These are phyloP conservation scores for Leccinum disarticulatum DNA, from an alignment of 768 basidiomycete genomes.

Conservation along the genomic window DNA sequence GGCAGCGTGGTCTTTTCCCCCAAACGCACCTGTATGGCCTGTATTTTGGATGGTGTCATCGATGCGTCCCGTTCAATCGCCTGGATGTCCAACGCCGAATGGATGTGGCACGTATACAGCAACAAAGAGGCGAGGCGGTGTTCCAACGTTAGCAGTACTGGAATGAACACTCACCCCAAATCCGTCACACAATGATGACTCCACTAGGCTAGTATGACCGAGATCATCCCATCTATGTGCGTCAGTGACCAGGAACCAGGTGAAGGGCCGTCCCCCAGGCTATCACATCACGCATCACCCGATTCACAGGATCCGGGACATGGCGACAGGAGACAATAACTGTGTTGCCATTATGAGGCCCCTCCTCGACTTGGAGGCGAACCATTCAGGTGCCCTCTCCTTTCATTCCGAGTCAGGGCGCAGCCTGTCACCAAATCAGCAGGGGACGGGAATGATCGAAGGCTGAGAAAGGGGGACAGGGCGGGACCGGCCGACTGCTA, in stretches of 20 bases:
- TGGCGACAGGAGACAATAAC: neutral
- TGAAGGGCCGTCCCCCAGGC: neutral
- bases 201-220: neutral
- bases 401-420: neutral
- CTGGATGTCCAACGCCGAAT: neutral
- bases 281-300: slow-evolving; percentile 6
- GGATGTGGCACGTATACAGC: slow-evolving; percentile 6
- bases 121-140: neutral
- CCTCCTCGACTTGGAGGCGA: slow-evolving; percentile 3
- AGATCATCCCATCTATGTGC: slow-evolving; percentile 15
- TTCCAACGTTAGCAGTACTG: neutral
- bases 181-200: slow-evolving; percentile 13
- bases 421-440: neutral
- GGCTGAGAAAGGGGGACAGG: neutral
- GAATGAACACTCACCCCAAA: slow-evolving; percentile 1
- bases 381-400: slow-evolving; percentile 9
- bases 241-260: slow-evolving; percentile 19
- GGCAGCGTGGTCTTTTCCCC: slow-evolving; percentile 5
- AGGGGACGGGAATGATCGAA: neutral
- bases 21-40: slow-evolving; percentile 9
- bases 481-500: neutral
- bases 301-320: slow-evolving; percentile 11
- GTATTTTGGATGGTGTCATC: neutral
- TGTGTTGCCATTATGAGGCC: too few relatives aligned
- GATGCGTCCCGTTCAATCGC: neutral